Conservation (phyloP, 169 alveolate species). For the Eimeria tenella region DNA sequence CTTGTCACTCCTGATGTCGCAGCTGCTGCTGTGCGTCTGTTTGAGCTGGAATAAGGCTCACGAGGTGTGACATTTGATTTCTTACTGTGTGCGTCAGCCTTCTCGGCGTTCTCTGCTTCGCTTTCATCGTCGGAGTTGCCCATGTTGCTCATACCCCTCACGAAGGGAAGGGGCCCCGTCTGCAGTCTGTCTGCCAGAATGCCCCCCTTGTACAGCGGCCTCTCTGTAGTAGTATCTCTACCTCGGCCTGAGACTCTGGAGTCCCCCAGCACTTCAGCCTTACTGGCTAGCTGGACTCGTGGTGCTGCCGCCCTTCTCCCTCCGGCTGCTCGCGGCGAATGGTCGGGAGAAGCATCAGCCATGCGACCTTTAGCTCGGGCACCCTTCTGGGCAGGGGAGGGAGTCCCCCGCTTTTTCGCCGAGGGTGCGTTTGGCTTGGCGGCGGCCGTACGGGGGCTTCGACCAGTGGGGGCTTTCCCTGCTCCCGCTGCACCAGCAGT, state of each 20-base stretch:
- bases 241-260: background rate
- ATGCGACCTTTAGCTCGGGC: background rate
- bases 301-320: background rate
- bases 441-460: constrained; percentile 30
- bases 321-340: constrained; percentile 17
- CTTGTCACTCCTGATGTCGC: background rate
- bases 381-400: background rate
- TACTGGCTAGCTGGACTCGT: constrained; percentile 31
- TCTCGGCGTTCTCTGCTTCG: background rate
- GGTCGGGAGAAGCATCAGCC: background rate
- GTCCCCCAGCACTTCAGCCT: background rate
- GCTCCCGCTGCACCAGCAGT: constrained; percentile 32
- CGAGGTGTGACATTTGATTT: no score
- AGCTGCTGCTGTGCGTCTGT: background rate
- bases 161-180: constrained; percentile 70
- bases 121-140: background rate
- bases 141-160: constrained; percentile 45
- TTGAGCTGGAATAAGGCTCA: background rate
- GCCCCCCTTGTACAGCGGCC: background rate
- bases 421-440: constrained; percentile 40
- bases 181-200: constrained; percentile 36
- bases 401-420: constrained; percentile 1
- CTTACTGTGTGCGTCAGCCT: background rate
- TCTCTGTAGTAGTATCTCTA: background rate
- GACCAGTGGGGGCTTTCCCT: constrained; percentile 1